These are phyloP conservation scores for Kwoniella mangroviensis DNA, from an alignment of 768 basidiomycete genomes.

Conservation along the genomic window DNA sequence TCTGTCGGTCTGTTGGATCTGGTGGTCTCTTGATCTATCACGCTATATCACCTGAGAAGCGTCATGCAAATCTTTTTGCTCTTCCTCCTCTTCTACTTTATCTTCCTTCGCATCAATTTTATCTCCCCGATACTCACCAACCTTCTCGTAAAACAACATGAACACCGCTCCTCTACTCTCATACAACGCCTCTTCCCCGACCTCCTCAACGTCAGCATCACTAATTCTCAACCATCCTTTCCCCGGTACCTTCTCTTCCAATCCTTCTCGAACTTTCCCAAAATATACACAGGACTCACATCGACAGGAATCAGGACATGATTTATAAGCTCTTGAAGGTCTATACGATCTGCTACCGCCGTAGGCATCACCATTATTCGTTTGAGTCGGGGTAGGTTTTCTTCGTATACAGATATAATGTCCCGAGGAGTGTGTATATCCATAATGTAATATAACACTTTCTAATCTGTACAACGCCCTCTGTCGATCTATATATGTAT, in stretches of 20 bases:
- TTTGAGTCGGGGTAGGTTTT: slow-evolving; percentile 63
- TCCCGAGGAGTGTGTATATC: slow-evolving; percentile 81
- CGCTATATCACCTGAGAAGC: slow-evolving; percentile 8
- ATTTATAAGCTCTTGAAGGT: slow-evolving; percentile 60
- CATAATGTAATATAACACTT: slow-evolving; percentile 89
- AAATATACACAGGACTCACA: slow-evolving; percentile 62
- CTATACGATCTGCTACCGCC: slow-evolving; percentile 40
- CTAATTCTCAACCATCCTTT: slow-evolving; percentile 82
- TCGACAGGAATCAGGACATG: slow-evolving; percentile 62
- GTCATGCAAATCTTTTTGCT: slow-evolving; percentile 1
- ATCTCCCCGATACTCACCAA: slow-evolving; percentile 51
- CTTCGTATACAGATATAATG: slow-evolving; percentile 92
- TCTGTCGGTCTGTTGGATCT: too few relatives aligned
- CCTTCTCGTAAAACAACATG: slow-evolving; percentile 92
- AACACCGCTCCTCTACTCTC: slow-evolving; percentile 68
- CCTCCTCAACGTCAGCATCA: slow-evolving; percentile 69
- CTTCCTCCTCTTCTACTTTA: not conserved
- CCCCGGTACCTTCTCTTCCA: slow-evolving; percentile 47
- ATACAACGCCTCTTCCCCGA: slow-evolving; percentile 64
- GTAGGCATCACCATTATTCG: slow-evolving; percentile 39
- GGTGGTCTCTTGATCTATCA: too few relatives aligned
- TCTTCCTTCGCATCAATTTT: not conserved
- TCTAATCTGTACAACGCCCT: slow-evolving; percentile 80
- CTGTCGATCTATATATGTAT: not conserved
- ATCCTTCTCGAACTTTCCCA: slow-evolving; percentile 65